Evolutionary conservation across 345 rosid genomes (phyloP), one percentile per base, ranked within the genome.

Genomic region (Geranium brycei): DNA sequence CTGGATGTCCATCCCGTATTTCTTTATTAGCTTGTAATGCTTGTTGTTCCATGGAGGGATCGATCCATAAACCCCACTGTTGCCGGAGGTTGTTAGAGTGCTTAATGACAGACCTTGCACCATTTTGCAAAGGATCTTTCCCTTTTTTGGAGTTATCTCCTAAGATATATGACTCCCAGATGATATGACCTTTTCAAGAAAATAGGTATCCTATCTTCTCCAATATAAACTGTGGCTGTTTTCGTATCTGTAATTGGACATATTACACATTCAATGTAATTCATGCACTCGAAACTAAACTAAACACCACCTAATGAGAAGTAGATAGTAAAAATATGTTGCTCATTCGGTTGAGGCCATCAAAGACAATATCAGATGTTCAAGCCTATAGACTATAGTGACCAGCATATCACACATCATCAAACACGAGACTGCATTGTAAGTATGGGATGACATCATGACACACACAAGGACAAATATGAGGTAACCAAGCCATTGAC

Each of bases 51-150:
- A 72, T 1, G 69, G 71, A 19, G 67, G 30, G 18, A 19, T 28
- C 15, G 76, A 78, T 55, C 75, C 87, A 65, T 64, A 71, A 74
- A 74, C 72, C 71, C 80, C 78, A 56, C 67, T 68, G 62, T 74
- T 81, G 32, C 75, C 79, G n/a, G 75, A 81, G 28, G 69, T 64
- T 35, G 89, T 78, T 58, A 79, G 63, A 5, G 85, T 67, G 76
- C 81, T 76, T 58, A 76, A 68, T 17, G 88, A 83, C 62, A 79
- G 75, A 41, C 65, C 75, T 73, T 76, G 89, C 69, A 79, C 82
- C 89, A 80, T 87, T 61, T 23, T 23, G 28, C 28, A 23, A 23
- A 23, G 28, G 28, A 23, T 23, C 28, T 23, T 23, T 23, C 28
- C 28, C 28, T 23, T 23, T 23, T 23, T 23, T 23, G 28, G 28